Evolutionary conservation across 1,284 basidiomycete species (phyloP).

Genomic region (Takashimella tepidaria): DNA sequence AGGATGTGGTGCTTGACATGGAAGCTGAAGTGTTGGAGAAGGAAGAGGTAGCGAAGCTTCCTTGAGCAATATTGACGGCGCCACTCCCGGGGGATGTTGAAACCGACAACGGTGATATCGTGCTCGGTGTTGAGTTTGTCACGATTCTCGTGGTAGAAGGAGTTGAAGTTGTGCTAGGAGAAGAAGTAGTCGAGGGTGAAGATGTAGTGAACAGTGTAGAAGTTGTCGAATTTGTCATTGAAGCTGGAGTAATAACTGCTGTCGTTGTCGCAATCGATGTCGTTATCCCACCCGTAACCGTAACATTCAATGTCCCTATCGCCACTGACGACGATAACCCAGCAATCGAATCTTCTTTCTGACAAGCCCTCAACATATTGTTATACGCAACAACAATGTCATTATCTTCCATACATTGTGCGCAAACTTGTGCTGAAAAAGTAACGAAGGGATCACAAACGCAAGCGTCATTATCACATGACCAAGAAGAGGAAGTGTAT

Average conservation of each 20-base stretch:
- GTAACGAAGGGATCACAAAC: not conserved
- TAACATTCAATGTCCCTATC: not conserved
- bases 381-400: not conserved
- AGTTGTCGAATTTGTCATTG: not conserved
- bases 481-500: not conserved
- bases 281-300: too few species aligned
- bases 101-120: not conserved
- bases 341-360: not conserved
- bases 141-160: too few species aligned
- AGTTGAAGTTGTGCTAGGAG: not conserved
- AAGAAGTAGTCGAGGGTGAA: not conserved
- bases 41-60: not conserved
- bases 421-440: not conserved
- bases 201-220: not conserved
- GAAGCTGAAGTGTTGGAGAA: not conserved
- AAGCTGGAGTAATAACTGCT: not conserved
- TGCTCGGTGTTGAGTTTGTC: not conserved
- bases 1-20: not conserved
- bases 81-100: not conserved
- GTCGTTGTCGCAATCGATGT: not conserved
- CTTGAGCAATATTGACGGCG: not conserved
- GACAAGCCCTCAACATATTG: not conserved
- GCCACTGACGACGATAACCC: not conserved
- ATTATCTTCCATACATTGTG: not conserved
- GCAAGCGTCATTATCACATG: not conserved